These are phyloP conservation scores for Phytophthora palmivora DNA, from an alignment of 352 stramenopile genomes.

Conservation along the genomic window DNA sequence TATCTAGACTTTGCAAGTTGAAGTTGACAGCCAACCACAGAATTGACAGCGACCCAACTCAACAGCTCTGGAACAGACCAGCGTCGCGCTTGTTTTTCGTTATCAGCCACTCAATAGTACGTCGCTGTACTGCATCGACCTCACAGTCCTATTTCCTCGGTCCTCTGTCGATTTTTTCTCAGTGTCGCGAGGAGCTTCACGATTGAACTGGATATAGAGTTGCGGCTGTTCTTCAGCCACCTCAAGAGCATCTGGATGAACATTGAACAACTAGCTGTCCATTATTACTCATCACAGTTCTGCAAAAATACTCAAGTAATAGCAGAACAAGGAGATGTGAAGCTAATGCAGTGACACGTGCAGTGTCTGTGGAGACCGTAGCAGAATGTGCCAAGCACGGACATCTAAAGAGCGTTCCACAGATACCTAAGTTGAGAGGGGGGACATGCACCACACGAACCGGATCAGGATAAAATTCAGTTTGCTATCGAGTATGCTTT, in stretches of 20 bases:
- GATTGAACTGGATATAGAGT: conserved; percentile 11
- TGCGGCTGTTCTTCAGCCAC: neutral
- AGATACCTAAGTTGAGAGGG: neutral
- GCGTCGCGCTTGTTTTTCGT: too few relatives aligned
- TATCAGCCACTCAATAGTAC: too few relatives aligned
- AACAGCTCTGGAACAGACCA: too few relatives aligned
- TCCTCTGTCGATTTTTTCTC: too few relatives aligned
- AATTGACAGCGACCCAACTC: too few relatives aligned
- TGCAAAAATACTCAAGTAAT: neutral
- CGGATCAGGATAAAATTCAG: neutral
- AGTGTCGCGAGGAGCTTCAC: too few relatives aligned
- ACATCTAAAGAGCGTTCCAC: neutral
- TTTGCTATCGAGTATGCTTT: neutral
- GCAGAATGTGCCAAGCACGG: neutral
- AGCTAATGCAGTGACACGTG: conserved; percentile 4
- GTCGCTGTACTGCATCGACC: too few relatives aligned
- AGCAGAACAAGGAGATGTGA: conserved; percentile 1
- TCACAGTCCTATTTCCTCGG: too few relatives aligned
- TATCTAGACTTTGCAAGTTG: too few relatives aligned
- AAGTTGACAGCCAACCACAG: too few relatives aligned
- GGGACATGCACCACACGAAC: neutral
- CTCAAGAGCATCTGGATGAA: neutral
- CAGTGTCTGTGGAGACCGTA: neutral
- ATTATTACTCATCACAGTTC: conserved; percentile 14
- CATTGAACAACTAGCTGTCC: conserved; percentile 1